Base-by-base conservation (phyloP, 768 basidiomycete species). In the Podaxis sp. region DNA sequence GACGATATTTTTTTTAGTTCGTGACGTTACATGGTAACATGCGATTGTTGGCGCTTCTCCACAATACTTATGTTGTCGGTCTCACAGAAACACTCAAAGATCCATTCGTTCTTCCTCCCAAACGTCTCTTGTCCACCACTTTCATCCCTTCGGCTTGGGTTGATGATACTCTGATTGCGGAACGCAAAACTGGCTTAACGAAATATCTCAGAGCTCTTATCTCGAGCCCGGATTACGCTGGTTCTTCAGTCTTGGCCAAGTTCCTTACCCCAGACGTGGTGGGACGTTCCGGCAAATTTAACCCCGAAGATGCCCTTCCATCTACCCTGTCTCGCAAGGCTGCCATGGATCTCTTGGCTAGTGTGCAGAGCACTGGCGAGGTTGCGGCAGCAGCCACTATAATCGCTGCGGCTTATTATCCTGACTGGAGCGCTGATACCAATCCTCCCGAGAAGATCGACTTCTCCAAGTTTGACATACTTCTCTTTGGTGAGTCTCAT, bases 381-480 rank as follows among this genome's bases (percentile, higher is more conserved):
- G 46, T 58, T 23, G 47, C 50, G 23, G 61, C 57, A 18, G 40
- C 50, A 4, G 50, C 61, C 13, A 57, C 57, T 16, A n/a, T 25
- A 5, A 69, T 81, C n/a, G 74, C 76, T 25, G 80, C 77, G 5
- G 75, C 80, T 0, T 83, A 83, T 64, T 83, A 80, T 60, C 76
- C 76, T 16, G 80, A 83, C 59, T 86, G 86, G 86, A 73, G 76
- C 50, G 75, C 73, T 5, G 70, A 69, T 13, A 69, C 65, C 10
- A 71, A 81, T 52, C 76, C 86, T 5, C 88, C 89, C 2, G 83
- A 85, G 68, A 68, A 67, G 4, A 68, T 91, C 50, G 81, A 90
- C 69, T 90, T 79, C 68, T 77, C 76, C 62, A 80, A 83, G 68
- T 88, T 87, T 65, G 85, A 90, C 67, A 79, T 88, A 57, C 71